Percentiles rank a stretch among this genome's conserved stretches.
These are phyloP conservation scores for Entomortierella chlamydospora DNA, from an alignment of 192 early-diverging fungal genomes.

Conservation along the genomic window DNA sequence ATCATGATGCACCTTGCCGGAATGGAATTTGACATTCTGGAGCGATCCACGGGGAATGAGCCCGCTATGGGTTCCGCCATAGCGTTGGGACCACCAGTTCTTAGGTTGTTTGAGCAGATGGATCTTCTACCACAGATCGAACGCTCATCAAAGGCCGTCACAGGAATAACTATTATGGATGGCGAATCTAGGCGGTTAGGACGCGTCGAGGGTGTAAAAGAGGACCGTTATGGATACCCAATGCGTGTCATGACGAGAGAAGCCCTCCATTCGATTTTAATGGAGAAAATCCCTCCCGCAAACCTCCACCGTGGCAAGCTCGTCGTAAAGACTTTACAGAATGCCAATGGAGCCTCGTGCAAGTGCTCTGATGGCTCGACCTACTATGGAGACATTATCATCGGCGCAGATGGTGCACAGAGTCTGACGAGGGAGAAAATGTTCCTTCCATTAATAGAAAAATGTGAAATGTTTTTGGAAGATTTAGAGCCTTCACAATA, in stretches of 20 bases:
- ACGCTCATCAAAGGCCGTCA: conserved; percentile 14
- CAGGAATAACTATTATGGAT: conserved; percentile 22
- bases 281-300: conserved; percentile 6
- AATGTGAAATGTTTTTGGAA: conserved; percentile 4
- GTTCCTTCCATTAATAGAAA: conserved; percentile 15
- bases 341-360: conserved; percentile 34
- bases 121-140: conserved; percentile 32
- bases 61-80: conserved; percentile 14
- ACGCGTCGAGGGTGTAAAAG: conserved; percentile 20
- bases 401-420: conserved; percentile 33
- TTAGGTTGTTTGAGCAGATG: conserved; percentile 45
- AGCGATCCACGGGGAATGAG: conserved; percentile 26
- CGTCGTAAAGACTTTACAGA: conserved; percentile 30
- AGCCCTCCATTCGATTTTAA: conserved; percentile 11
- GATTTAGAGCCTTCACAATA: conserved; percentile 30
- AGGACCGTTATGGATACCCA: conserved; percentile 28
- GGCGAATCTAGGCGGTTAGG: conserved; percentile 11
- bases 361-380: conserved; percentile 37
- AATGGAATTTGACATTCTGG: conserved; percentile 51
- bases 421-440: conserved; percentile 32
- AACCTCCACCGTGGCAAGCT: conserved; percentile 28
- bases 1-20: conserved; percentile 48
- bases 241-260: conserved; percentile 8
- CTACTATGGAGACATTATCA: conserved; percentile 44
- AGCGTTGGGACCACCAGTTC: conserved; percentile 33